phyloP scores from a whole-genome alignment of 2,329 filamentous ascomycete species.

The Sarocladiaceae sp. region DNA sequence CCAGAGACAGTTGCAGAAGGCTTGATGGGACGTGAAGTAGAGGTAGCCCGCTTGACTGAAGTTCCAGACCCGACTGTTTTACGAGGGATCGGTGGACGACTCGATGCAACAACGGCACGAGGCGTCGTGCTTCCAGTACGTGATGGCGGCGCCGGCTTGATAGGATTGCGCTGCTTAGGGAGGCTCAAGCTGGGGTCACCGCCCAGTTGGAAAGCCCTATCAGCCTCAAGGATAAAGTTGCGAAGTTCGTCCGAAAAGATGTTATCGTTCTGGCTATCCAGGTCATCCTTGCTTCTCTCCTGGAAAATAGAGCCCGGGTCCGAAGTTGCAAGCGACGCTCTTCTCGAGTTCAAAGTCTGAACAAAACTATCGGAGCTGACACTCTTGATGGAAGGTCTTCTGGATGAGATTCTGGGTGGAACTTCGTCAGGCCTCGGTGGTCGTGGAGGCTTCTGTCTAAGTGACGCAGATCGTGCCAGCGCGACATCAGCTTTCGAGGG shows the following conservation, averaged over 20 bases:
- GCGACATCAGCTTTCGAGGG: neutral
- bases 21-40: neutral
- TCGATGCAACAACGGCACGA: neutral
- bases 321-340: neutral
- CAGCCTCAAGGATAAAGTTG: slow-evolving; percentile 11
- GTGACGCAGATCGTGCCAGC: neutral
- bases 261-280: neutral
- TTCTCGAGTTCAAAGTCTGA: neutral
- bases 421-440: slow-evolving; percentile 1
- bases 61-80: neutral
- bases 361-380: neutral
- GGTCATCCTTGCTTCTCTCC: neutral
- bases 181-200: neutral
- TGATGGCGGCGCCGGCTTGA: neutral
- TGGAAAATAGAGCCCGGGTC: neutral
- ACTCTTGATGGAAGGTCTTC: slow-evolving; percentile 1
- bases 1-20: neutral
- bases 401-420: neutral
- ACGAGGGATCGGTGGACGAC: slow-evolving; percentile 3
- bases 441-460: neutral
- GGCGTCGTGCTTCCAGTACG: neutral
- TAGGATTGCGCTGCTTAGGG: neutral
- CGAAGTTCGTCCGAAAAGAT: slow-evolving; percentile 10
- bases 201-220: slow-evolving; percentile 10
- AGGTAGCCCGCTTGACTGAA: neutral